A percentile compares a stretch with the other conserved stretches of the same genome.
These are phyloP conservation scores for Micromonas pusilla DNA, from an alignment of 139 green algal genomes.

Conservation along the genomic window DNA sequence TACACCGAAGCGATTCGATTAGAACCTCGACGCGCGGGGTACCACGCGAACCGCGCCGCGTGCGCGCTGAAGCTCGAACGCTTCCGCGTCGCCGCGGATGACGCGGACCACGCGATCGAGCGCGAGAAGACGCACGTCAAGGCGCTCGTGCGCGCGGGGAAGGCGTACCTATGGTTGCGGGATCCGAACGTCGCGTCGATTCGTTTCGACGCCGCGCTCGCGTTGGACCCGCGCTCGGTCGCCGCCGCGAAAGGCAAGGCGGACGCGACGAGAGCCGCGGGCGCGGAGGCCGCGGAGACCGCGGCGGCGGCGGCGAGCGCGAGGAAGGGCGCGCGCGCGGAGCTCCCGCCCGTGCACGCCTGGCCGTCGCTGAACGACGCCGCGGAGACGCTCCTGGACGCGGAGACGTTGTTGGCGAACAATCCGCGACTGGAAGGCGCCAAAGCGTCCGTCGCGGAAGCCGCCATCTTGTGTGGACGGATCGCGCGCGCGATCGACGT, in stretches of 20 bases:
- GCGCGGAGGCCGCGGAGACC: not conserved
- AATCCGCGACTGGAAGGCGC: conserved; percentile 12
- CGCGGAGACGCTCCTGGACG: not conserved
- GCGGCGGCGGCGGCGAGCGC: not conserved
- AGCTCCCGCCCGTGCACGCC: not conserved
- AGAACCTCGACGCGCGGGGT: conserved; percentile 41
- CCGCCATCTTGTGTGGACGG: not conserved
- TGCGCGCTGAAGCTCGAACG: conserved; percentile 42
- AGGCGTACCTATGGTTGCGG: not conserved
- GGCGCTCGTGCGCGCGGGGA: not conserved
- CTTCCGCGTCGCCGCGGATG: conserved; percentile 38
- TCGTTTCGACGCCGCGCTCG: not conserved
- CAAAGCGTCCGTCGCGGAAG: not conserved
- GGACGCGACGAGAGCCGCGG: not conserved
- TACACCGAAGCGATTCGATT: conserved; percentile 55
- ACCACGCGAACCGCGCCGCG: conserved; percentile 49
- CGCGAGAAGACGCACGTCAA: conserved; percentile 28
- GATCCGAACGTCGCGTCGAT: not conserved
- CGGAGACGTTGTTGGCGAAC: not conserved
- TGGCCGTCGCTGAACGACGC: not conserved
- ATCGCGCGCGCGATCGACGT: not conserved
- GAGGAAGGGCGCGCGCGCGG: not conserved
- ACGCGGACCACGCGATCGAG: conserved; percentile 33
- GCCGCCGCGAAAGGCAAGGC: not conserved
- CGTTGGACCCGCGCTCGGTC: not conserved